A percentile compares a stretch with the other conserved stretches of the same genome.
phyloP scores from a whole-genome alignment of 2,329 filamentous ascomycete genomes.

The Alternaria triticimaculans region DNA sequence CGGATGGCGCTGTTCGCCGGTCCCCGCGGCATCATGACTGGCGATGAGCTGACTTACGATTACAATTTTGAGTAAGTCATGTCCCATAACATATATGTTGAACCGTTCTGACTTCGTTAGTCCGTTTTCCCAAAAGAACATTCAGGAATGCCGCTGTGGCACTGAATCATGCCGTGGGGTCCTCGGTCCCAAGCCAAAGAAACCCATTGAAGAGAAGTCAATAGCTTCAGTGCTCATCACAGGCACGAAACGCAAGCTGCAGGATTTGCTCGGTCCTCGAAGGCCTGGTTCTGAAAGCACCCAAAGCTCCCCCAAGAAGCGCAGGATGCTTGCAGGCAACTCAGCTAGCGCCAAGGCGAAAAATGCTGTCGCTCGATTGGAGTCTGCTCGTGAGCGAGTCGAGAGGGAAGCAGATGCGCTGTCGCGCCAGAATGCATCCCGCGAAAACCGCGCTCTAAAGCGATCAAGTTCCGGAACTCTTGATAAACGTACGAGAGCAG shows the following conservation, averaged over 20 bases:
- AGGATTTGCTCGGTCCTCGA: constrained; percentile 34
- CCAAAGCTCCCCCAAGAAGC: constrained; percentile 42
- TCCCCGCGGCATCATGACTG: constrained; percentile 86
- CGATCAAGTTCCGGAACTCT: constrained; percentile 25
- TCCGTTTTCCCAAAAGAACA: constrained; percentile 63
- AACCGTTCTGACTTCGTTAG: constrained; percentile 26
- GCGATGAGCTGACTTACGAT: constrained; percentile 96
- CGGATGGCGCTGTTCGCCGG: constrained; percentile 97
- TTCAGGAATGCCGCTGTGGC: constrained; percentile 69
- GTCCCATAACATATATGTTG: not conserved
- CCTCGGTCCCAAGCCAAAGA: constrained; percentile 63
- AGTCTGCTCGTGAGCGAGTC: constrained; percentile 33
- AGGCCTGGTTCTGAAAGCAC: constrained; percentile 29
- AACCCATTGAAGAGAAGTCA: constrained; percentile 49
- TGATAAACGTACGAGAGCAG: constrained; percentile 18
- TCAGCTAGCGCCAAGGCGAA: constrained; percentile 31
- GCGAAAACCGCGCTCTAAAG: constrained; percentile 41
- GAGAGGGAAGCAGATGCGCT: constrained; percentile 35
- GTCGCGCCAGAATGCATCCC: constrained; percentile 40
- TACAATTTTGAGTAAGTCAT: constrained; percentile 71
- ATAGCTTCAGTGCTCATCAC: constrained; percentile 36
- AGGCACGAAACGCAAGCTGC: constrained; percentile 46
- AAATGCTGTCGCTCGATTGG: constrained; percentile 28
- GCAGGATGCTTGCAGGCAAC: constrained; percentile 28
- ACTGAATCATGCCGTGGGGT: constrained; percentile 67